Base-by-base conservation (phyloP, 371 early-diverging fungal species). In the Apophysomyces variabilis region DNA sequence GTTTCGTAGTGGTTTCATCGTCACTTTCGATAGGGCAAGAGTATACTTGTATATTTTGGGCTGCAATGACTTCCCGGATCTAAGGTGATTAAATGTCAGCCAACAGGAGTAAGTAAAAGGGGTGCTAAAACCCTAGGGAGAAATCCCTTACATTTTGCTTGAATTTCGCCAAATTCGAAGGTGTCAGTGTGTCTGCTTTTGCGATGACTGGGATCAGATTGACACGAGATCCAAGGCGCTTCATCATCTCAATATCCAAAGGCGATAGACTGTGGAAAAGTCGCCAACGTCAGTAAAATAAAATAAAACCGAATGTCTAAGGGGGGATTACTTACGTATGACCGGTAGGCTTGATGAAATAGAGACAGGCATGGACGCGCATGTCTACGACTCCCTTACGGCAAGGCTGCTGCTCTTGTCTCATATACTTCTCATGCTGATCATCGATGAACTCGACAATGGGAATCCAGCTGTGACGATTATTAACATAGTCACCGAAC, bases 341-440 rank as follows among this genome's bases (percentile, higher is more conserved):
- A 14, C 95, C 94, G 36, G 92, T 92, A 35, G 96, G 95, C 41
- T 93, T 88, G 67, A 97, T 93, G 72, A 97, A 96, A 86, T 97
- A 97, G 12, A 99, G 72, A 72, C 96, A 96, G 5, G 94, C 96
- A 71, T 99, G 92, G 26, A 94, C 90, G 58, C 94, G 77, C 75
- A 88, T 73, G 73, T 95, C 94, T 64, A 87, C 83, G 50, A 80
- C 74, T 18, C 85, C 81, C 44, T 81, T 76, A 41, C 92, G 77
- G 35, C 83, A 73, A 7, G 86, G 80, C 37, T 85, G 84, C 46
- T 82, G 78, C 67, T 92, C 91, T 57, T 86, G 84, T 70, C 91
- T 87, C 89, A 99, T 90, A 70, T 95, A 95, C 61, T 82, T 87
- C 69, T 93, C 95, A 83, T 96, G 96, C 82, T 97, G 98, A 66